Evolutionary conservation across 106 monocot genomes (phyloP), one percentile per base, ranked within the genome.

Genomic region (Cymbidium sinense): DNA sequence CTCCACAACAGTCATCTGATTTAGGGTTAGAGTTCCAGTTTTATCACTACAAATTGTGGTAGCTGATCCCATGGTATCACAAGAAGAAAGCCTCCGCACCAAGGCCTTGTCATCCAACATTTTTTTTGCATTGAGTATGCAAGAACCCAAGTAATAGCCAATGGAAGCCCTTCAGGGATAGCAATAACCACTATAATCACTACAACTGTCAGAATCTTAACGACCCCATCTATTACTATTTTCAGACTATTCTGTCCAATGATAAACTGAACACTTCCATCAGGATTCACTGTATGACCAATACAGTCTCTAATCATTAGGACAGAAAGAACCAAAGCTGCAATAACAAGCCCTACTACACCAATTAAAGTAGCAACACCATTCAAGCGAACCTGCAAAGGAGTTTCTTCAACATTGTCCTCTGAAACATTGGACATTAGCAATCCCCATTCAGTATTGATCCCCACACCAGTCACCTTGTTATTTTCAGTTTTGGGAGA

Each of bases 51-150:
- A 95, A 50, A 95, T 95, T 64, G 83, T 78, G 33, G 94, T 95
- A n/a, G 94, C 84, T 25, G 94, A 91, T 27, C 94, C 94, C 94
- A 95, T 95, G 25, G 94, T 95, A 74, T 95, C 94, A 78, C 94
- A 95, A 20, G 94, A 91, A n/a, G n/a, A n/a, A n/a, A n/a, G n/a
- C n/a, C n/a, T n/a, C n/a, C n/a, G n/a, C n/a, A n/a, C n/a, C n/a
- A 13, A 77, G 51, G 96, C 93, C 67, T 96, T 91, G 83, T 96
- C 96, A 41, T 77, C 82, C 93, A 96, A 93, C 96, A 96, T n/a
- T n/a, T 96, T 73, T 93, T 96, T 70, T 91, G 84, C 96, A 96
- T 96, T 25, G 96, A 96, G 55, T 93, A 96, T 74, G 96, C 96
- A 78, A 96, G 88, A 18, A 93, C 93, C 74, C 93, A 84, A 25